Evolutionary conservation across 805 yeast genomes (phyloP).

Genomic region (Monosporozyma aerobia): DNA sequence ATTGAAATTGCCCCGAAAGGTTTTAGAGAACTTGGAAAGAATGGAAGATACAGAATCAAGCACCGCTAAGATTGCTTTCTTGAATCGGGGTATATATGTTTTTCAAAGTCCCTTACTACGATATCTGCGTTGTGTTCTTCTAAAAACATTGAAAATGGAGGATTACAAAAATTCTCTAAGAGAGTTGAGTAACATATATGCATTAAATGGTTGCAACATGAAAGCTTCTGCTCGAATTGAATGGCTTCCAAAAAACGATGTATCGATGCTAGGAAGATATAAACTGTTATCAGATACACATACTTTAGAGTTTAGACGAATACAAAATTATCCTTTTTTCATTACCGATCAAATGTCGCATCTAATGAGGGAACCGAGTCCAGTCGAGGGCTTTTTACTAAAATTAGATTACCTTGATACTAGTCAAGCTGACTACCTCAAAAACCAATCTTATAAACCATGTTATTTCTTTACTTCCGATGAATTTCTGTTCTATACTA

Average conservation of each 20-base stretch:
- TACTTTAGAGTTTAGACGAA: conserved; percentile 52
- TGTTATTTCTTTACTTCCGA: conserved; percentile 58
- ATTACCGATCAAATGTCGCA: conserved; percentile 16
- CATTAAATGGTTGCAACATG: conserved; percentile 46
- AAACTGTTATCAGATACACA: conserved; percentile 39
- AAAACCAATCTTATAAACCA: conserved; percentile 27
- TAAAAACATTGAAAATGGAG: conserved; percentile 26
- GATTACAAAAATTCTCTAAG: conserved; percentile 20
- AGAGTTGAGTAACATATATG: conserved; percentile 20
- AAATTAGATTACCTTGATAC: conserved; percentile 40
- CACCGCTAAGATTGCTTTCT: conserved; percentile 9
- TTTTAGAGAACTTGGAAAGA: conserved; percentile 7
- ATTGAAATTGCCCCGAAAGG: conserved; percentile 13
- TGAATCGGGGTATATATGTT: conserved; percentile 17
- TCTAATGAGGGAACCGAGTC: conserved; percentile 46
- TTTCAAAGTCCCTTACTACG: conserved; percentile 19
- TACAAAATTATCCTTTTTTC: conserved; percentile 32
- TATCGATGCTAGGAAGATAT: conserved; percentile 35
- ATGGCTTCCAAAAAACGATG: conserved; percentile 46
- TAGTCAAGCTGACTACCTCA: background rate
- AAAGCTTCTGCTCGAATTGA: conserved; percentile 68
- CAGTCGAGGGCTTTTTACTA: conserved; percentile 75
- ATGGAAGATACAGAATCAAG: conserved; percentile 9
- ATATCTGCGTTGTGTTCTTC: conserved; percentile 23
- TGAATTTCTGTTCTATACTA: conserved; percentile 49